Percentiles rank a stretch among this genome's conserved stretches.
phyloP scores from a whole-genome alignment of 176 grass and related monocot species.

The Zea luxurians region DNA sequence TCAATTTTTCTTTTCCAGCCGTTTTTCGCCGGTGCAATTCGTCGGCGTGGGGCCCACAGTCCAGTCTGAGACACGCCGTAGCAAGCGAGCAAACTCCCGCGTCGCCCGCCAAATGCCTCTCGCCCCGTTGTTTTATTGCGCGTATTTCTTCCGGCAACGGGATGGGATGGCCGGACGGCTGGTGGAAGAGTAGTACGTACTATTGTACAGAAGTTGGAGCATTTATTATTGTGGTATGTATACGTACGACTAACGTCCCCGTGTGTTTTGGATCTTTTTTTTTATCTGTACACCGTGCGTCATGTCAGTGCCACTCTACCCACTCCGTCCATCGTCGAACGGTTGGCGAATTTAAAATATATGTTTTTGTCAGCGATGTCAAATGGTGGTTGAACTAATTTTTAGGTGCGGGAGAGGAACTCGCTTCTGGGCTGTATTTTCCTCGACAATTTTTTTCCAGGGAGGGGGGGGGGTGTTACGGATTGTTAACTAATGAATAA shows the following conservation, averaged over 20 bases:
- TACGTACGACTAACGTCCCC: too few relatives aligned
- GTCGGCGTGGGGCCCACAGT: too few relatives aligned
- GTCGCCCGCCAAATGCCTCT: too few relatives aligned
- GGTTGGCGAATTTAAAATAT: background rate
- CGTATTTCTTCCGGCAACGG: background rate
- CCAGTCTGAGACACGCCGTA: too few relatives aligned
- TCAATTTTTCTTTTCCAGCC: background rate
- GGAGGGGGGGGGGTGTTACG: too few relatives aligned
- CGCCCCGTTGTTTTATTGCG: background rate
- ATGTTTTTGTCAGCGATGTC: background rate
- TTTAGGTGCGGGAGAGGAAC: background rate
- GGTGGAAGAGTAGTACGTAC: background rate
- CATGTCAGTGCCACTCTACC: slow-evolving; percentile 10
- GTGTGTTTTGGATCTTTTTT: background rate
- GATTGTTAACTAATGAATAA: too few relatives aligned
- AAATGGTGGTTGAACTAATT: slow-evolving; percentile 35
- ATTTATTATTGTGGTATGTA: too few relatives aligned
- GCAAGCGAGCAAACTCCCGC: too few relatives aligned
- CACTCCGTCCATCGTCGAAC: slow-evolving; percentile 10
- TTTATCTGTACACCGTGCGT: background rate
- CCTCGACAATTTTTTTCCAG: background rate
- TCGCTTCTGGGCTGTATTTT: background rate
- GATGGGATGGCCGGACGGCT: background rate
- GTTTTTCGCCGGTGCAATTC: background rate
- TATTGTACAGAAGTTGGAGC: background rate